These are phyloP conservation scores for Monosporozyma yasuniensis DNA, from an alignment of 805 yeast genomes.

Conservation along the genomic window DNA sequence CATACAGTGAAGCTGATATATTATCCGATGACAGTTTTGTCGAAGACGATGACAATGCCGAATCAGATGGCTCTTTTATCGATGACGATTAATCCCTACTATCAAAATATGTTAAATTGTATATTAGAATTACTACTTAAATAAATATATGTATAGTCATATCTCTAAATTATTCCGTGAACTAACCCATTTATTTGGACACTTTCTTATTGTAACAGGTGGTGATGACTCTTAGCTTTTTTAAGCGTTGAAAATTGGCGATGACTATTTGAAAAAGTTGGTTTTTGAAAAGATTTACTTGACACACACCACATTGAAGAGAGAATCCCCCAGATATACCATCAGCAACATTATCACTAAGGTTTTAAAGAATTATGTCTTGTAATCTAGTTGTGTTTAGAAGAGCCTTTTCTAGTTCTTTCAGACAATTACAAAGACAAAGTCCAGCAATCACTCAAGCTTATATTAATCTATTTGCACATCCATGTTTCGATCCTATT, in stretches of 20 bases:
- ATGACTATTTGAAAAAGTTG: neutral
- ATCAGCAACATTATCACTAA: too few species aligned
- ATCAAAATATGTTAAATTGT: neutral
- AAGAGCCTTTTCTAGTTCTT: conserved; percentile 6
- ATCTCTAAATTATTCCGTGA: neutral
- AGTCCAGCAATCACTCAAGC: conserved; percentile 1
- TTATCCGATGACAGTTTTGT: conserved; percentile 24
- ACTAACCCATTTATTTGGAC: neutral
- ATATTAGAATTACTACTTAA: neutral
- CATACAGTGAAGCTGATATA: conserved; percentile 16
- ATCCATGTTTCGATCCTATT: conserved; percentile 15
- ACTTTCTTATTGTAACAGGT: neutral
- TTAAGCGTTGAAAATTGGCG: neutral
- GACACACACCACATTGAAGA: neutral
- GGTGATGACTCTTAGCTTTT: neutral
- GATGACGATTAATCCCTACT: conserved; percentile 11
- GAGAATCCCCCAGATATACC: neutral
- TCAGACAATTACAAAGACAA: neutral
- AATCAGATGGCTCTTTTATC: conserved; percentile 16
- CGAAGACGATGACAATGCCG: conserved; percentile 17
- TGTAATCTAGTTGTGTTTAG: conserved; percentile 9
- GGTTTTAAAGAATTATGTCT: neutral
- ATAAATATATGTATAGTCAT: neutral
- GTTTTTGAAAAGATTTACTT: neutral
- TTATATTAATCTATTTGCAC: conserved; percentile 7